These are phyloP conservation scores for Euphorbia tirucalli DNA, from an alignment of 345 rosid genomes.

Conservation along the genomic window DNA sequence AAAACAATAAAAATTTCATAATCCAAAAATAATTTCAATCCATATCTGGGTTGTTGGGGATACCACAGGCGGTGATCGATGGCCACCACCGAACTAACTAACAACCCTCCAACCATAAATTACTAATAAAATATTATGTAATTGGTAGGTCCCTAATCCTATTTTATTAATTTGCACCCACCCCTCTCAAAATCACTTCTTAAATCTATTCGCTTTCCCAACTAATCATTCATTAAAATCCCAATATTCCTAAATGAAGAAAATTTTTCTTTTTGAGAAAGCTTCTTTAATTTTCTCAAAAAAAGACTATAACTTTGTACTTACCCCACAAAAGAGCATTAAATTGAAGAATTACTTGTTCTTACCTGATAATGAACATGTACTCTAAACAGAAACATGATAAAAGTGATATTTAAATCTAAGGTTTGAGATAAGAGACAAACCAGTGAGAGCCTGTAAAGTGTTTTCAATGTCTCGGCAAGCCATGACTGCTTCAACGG, in stretches of 20 bases:
- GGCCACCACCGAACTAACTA: slow-evolving; percentile 19
- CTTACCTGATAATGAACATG: neutral
- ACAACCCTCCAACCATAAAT: slow-evolving; percentile 16
- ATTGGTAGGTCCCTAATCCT: slow-evolving; percentile 30
- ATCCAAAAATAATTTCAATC: slow-evolving; percentile 15
- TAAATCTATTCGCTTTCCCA: slow-evolving; percentile 17
- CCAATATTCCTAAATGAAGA: neutral
- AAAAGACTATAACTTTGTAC: neutral
- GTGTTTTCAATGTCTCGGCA: slow-evolving; percentile 94
- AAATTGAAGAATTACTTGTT: neutral
- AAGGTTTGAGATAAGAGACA: neutral
- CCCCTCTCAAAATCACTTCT: slow-evolving; percentile 11
- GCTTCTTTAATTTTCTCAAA: neutral
- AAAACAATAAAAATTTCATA: neutral
- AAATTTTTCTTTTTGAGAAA: neutral
- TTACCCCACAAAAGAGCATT: neutral
- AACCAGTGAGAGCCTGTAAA: slow-evolving; percentile 92
- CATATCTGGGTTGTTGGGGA: slow-evolving; percentile 13
- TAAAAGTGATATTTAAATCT: neutral
- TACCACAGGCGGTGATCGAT: slow-evolving; percentile 18
- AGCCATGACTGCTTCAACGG: slow-evolving; percentile 98
- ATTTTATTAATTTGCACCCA: slow-evolving; percentile 25
- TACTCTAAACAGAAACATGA: neutral
- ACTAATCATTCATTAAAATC: slow-evolving; percentile 16
- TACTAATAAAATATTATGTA: slow-evolving; percentile 11